Base-by-base conservation (phyloP, 2,329 filamentous ascomycete species). In the Cordyceps tenuipes region DNA sequence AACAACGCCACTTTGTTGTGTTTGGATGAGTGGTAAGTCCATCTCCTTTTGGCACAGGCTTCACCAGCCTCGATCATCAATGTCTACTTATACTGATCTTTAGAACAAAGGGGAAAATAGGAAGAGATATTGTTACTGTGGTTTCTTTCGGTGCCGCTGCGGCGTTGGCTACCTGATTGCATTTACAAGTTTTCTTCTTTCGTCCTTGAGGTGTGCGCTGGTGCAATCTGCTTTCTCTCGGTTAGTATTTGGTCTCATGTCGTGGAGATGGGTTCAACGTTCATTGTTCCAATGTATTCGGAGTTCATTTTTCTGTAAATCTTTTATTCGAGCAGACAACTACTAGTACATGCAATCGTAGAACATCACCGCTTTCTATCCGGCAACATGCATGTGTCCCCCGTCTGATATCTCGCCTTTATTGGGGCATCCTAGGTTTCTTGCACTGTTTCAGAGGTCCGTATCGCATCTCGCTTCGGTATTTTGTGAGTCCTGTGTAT, bases 121-220 rank as follows among this genome's bases (percentile, higher is more conserved):
- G 31, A 26, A 36, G 57, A 60, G 15, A 31, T 39, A n/a, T 31
- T n/a, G 26, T 48, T 48, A 12, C 26, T 12, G 41, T 43, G 41
- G 3, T 52, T 21, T 52, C 2, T 8, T 49, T 12, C 5, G 10
- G 43, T 48, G 36, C 26, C 23, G 54, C 23, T 36, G 17, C 17
- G 55, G 55, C 55, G 55, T 57, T 50, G 39, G 53, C n/a, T 41
- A 31, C 47, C 15, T 56, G 43, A 15, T 47, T 46, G 53, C 53
- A 56, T 56, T 56, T 56, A 56, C 53, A 56, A 56, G 47, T 36
- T 47, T 6, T 21, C 44, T 19, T 10, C 21, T 4, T 43, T 56
- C 12, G 36, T 55, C n/a, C 17, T 12, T 17, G 41, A 2, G 15
- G 15, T 43, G 10, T 19, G 41, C 15, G n/a, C 41, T 43, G n/a